These are phyloP conservation scores for Extremus antarcticus DNA, from an alignment of 495 filamentous ascomycete species.

Conservation along the genomic window DNA sequence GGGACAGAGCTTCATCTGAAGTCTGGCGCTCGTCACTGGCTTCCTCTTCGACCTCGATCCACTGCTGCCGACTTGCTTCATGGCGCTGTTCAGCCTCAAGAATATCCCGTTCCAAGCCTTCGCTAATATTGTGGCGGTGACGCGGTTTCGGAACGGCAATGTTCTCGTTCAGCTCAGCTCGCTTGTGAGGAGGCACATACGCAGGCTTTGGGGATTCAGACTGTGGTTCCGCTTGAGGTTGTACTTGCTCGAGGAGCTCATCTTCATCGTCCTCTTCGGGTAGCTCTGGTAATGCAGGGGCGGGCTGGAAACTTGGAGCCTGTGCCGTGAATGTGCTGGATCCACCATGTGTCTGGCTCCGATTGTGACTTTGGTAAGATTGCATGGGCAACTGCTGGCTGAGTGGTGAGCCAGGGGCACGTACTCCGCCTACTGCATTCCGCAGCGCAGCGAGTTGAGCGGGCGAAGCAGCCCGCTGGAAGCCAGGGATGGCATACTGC, in stretches of 20 bases:
- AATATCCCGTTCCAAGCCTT: constrained; percentile 71
- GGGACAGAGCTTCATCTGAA: neutral
- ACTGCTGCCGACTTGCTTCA: constrained; percentile 3
- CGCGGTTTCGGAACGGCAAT: constrained; percentile 57
- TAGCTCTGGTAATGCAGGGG: constrained; percentile 42
- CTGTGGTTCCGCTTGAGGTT: constrained; percentile 44
- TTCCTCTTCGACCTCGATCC: constrained; percentile 1
- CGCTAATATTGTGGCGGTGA: constrained; percentile 55
- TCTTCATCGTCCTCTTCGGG: constrained; percentile 46
- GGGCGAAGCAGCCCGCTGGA: constrained; percentile 9
- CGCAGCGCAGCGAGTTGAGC: constrained; percentile 6
- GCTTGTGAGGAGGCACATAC: constrained; percentile 22
- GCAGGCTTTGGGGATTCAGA: constrained; percentile 13
- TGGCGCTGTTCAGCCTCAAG: constrained; percentile 78
- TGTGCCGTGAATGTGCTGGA: constrained; percentile 30
- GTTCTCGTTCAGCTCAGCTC: constrained; percentile 38
- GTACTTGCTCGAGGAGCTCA: constrained; percentile 21
- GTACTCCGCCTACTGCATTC: neutral
- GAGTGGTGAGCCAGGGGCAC: constrained; percentile 16
- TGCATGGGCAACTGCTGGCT: constrained; percentile 15
- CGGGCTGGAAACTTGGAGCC: constrained; percentile 44
- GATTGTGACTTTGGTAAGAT: constrained; percentile 9
- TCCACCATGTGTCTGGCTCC: constrained; percentile 7
- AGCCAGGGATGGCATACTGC: constrained; percentile 20
- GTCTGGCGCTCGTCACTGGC: neutral